These are phyloP conservation scores for Podospora didyma DNA, from an alignment of 495 filamentous ascomycete genomes.

Conservation along the genomic window DNA sequence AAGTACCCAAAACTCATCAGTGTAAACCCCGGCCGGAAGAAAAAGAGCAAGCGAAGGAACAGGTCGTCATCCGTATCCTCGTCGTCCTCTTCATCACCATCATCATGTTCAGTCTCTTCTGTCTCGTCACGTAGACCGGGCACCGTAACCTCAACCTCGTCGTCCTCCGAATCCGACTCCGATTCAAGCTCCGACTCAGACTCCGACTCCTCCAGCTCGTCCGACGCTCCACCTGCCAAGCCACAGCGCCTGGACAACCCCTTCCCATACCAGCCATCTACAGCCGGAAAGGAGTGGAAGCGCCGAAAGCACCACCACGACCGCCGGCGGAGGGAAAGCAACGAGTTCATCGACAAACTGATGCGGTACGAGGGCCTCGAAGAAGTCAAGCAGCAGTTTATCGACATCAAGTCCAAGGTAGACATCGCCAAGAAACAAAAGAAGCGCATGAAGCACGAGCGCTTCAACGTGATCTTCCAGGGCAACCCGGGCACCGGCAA, in stretches of 20 bases:
- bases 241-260: neutral
- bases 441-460: constrained; percentile 50
- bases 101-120: neutral
- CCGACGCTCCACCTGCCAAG: neutral
- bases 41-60: too few relatives aligned
- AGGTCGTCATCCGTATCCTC: too few relatives aligned
- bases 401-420: constrained; percentile 63
- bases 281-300: neutral
- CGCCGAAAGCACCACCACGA: neutral
- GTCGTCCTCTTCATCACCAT: neutral
- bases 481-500: constrained; percentile 80
- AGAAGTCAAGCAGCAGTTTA: constrained; percentile 60
- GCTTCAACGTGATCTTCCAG: constrained; percentile 61
- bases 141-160: neutral
- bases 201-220: neutral
- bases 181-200: neutral
- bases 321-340: constrained; percentile 22
- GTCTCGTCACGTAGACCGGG: neutral
- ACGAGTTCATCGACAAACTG: constrained; percentile 55
- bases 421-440: constrained; percentile 57
- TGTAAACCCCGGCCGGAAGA: too few relatives aligned
- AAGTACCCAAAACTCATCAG: too few relatives aligned
- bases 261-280: neutral
- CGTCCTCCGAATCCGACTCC: neutral
- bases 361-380: constrained; percentile 74